Evolutionary conservation across 768 basidiomycete genomes (phyloP).

Genomic region (Mycena haematopus): DNA sequence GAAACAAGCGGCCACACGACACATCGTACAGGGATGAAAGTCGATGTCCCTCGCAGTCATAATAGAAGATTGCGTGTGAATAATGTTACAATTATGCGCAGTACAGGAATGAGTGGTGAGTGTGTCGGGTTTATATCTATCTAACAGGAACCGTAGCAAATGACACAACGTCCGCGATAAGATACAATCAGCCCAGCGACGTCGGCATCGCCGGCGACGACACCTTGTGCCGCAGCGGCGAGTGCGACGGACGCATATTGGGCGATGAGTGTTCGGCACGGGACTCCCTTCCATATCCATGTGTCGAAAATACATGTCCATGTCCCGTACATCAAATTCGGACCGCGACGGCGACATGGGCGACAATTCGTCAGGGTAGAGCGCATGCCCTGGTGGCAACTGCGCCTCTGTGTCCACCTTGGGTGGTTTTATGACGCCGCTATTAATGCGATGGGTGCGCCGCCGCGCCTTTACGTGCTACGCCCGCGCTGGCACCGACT

Average conservation of each 20-base stretch:
- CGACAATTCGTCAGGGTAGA: slow-evolving; percentile 31
- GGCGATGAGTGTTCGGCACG: not conserved
- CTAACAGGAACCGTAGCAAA: not conserved
- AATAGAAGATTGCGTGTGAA: not conserved
- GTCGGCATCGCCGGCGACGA: slow-evolving; percentile 22
- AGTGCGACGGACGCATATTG: not conserved
- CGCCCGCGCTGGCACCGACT: slow-evolving; percentile 8
- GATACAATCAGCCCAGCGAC: not conserved
- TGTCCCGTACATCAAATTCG: slow-evolving; percentile 61
- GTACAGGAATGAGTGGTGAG: slow-evolving; percentile 11
- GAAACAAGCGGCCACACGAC: not conserved
- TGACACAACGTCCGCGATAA: not conserved
- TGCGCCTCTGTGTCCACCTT: not conserved
- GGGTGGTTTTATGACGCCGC: not conserved
- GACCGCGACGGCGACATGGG: slow-evolving; percentile 35
- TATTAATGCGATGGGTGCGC: slow-evolving; percentile 24
- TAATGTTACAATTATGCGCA: not conserved
- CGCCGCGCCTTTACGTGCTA: slow-evolving; percentile 26
- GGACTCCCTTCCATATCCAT: slow-evolving; percentile 17
- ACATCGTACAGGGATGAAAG: not conserved
- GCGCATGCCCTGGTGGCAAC: not conserved
- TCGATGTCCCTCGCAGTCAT: not conserved
- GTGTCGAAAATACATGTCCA: slow-evolving; percentile 61
- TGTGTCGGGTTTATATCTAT: slow-evolving; percentile 8
- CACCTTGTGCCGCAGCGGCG: slow-evolving; percentile 14